Evolutionary conservation across 2,329 filamentous ascomycete species (phyloP), one percentile per base, ranked within the genome.

Genomic region (Emericellopsis atlantica): DNA sequence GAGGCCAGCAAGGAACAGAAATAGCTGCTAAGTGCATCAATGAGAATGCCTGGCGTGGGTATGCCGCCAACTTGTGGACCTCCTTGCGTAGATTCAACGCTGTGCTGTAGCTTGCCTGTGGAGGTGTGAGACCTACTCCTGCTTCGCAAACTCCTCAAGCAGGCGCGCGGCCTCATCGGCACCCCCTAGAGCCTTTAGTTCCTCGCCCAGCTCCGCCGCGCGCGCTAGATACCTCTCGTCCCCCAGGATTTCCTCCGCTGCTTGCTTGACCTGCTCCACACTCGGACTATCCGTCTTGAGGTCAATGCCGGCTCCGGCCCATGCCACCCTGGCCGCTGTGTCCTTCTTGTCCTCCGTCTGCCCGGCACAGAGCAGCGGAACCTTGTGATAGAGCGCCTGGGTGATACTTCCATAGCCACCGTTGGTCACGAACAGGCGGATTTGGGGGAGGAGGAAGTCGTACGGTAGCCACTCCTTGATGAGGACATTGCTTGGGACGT

Each of bases 261-360:
- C 45, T 1, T 40, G 32, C 44, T 50, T 49, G 15, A 61, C 49
- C 34, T 54, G 48, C 5, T 45, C 40, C 1, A 41, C 49, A 2
- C 51, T 51, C 1, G 59, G 59, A 2, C 36, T 58, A 14, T 61
- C 57, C 9, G 59, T 61, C 46, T 54, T 55, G 4, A 61, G 45
- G 29, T 61, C 59, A n/a, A 61, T 54, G 0, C 59, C 59, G 1
- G 51, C 54, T 2, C 56, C 53, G 0, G 52, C 50, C 52, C 54
- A 58, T 4, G 48, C 45, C 0, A 62, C 51, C 21, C 59, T 46
- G 5, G 57, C 58, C 1, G 57, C 54, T 0, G 59, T 61, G 36
- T 61, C 59, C 39, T 53, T 59, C 46, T 61, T 62, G 10, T 61
- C 59, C 24, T 61, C 58, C 1, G 55, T 53, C 33, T 59, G 59